A percentile compares a stretch with the other conserved stretches of the same genome.
Conservation (phyloP, 2,329 filamentous ascomycete genomes). For the Hypoxylon sp. region DNA sequence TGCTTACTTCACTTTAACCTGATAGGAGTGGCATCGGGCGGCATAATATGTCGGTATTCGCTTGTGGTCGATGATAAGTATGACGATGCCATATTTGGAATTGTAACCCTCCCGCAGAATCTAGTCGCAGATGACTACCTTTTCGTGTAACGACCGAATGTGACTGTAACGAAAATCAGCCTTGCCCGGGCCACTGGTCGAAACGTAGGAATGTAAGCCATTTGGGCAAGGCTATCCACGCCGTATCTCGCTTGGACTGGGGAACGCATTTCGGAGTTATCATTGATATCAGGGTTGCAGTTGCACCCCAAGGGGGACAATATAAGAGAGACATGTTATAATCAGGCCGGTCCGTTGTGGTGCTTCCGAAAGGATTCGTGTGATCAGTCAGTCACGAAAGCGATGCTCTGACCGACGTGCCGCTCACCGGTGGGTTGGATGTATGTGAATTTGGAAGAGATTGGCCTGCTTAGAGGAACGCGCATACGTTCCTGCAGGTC, state of each 20-base stretch:
- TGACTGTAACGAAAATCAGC: constrained; percentile 36
- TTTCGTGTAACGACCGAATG: constrained; percentile 40
- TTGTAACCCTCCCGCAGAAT: constrained; percentile 42
- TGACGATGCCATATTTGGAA: constrained; percentile 28
- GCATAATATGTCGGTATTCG: constrained; percentile 24
- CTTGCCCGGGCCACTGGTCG: constrained; percentile 35
- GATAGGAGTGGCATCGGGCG: not conserved
- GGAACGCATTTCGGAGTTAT: constrained; percentile 25
- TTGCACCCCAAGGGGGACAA: constrained; percentile 24
- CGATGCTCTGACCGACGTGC: constrained; percentile 38
- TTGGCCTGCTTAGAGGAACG: constrained; percentile 40
- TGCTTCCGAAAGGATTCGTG: constrained; percentile 47
- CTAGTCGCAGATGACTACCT: constrained; percentile 37
- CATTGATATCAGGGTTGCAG: constrained; percentile 36
- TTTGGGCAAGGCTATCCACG: constrained; percentile 36
- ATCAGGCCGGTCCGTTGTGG: constrained; percentile 42
- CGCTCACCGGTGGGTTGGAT: constrained; percentile 43
- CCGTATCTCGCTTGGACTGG: constrained; percentile 24
- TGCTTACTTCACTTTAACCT: constrained; percentile 25
- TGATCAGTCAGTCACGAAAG: constrained; percentile 41
- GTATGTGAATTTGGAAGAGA: constrained; percentile 41
- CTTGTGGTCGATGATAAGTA: constrained; percentile 37
- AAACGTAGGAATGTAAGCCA: constrained; percentile 31
- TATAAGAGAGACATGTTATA: constrained; percentile 34
- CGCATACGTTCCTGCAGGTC: constrained; percentile 46